Evolutionary conservation across 208 protist genomes (phyloP).

Genomic region (Leishmania braziliensis): DNA sequence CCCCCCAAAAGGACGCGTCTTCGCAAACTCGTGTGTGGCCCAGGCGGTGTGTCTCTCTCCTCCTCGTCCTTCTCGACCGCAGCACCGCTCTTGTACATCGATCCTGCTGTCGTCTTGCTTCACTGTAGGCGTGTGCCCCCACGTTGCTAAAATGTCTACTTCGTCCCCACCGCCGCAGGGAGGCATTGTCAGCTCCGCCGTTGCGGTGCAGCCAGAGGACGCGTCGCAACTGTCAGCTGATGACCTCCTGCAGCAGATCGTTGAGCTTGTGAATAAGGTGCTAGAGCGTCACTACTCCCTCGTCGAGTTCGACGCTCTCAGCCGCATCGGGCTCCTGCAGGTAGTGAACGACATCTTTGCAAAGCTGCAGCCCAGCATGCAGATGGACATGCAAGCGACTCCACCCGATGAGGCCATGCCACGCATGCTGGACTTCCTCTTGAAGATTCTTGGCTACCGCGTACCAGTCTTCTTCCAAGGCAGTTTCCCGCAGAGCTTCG

Average conservation of each 20-base stretch:
- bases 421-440: slow-evolving; percentile 82
- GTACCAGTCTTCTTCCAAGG: slow-evolving; percentile 69
- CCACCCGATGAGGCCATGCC: slow-evolving; percentile 50
- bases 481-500: slow-evolving; percentile 80
- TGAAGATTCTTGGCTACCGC: slow-evolving; percentile 83
- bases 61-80: neutral
- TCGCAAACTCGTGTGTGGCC: neutral
- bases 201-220: slow-evolving; percentile 14
- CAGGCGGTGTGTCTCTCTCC: neutral
- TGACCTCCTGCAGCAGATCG: slow-evolving; percentile 79
- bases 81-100: neutral
- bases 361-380: slow-evolving; percentile 60
- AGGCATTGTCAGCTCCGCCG: slow-evolving; percentile 2
- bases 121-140: neutral
- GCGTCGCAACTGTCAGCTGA: slow-evolving; percentile 51
- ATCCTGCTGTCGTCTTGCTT: neutral
- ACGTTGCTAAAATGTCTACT: slow-evolving; percentile 12
- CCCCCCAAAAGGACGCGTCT: neutral
- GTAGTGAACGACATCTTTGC: slow-evolving; percentile 87
- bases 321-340: slow-evolving; percentile 71
- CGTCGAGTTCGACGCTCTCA: slow-evolving; percentile 86
- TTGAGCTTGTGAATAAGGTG: slow-evolving; percentile 80
- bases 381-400: slow-evolving; percentile 60
- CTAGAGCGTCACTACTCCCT: slow-evolving; percentile 79
- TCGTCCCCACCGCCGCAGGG: slow-evolving; percentile 18